Evolutionary conservation across 73 alveolate genomes (phyloP).

Genomic region (Uronychia setigera): DNA sequence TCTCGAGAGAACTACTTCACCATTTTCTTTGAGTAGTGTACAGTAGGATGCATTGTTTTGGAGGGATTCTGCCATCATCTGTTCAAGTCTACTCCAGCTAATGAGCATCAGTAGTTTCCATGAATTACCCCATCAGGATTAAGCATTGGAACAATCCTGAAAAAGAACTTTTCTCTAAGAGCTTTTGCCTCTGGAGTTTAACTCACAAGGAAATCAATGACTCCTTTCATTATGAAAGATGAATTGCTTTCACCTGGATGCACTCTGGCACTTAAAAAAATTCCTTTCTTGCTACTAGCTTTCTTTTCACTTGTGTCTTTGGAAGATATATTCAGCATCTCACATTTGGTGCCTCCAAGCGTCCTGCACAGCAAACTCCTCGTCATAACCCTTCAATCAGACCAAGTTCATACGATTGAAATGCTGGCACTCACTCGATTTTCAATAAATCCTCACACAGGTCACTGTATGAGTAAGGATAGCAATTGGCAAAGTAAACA

Average conservation of each 20-base stretch:
- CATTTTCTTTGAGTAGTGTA: constrained; percentile 65
- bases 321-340: constrained; percentile 61
- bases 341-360: constrained; percentile 85
- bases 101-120: constrained; percentile 90
- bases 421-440: constrained; percentile 37
- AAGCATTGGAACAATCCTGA: constrained; percentile 91
- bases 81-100: constrained; percentile 91
- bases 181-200: constrained; percentile 72
- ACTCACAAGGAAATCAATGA: constrained; percentile 82
- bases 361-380: constrained; percentile 76
- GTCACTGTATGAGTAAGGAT: constrained; percentile 93
- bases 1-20: constrained; percentile 51
- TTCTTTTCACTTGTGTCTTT: constrained; percentile 23
- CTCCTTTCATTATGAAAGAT: constrained; percentile 85
- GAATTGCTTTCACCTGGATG: constrained; percentile 96
- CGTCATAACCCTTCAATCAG: constrained; percentile 28
- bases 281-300: constrained; percentile 42
- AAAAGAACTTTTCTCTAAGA: constrained; percentile 82
- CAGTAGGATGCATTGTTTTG: constrained; percentile 87
- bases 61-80: constrained; percentile 92
- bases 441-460: constrained; percentile 71
- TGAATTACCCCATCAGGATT: constrained; percentile 90
- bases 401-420: not conserved
- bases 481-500: constrained; percentile 96
- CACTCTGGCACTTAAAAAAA: constrained; percentile 74